These are phyloP conservation scores for Apiospora koreana DNA, from an alignment of 2,329 filamentous ascomycete species.

Conservation along the genomic window DNA sequence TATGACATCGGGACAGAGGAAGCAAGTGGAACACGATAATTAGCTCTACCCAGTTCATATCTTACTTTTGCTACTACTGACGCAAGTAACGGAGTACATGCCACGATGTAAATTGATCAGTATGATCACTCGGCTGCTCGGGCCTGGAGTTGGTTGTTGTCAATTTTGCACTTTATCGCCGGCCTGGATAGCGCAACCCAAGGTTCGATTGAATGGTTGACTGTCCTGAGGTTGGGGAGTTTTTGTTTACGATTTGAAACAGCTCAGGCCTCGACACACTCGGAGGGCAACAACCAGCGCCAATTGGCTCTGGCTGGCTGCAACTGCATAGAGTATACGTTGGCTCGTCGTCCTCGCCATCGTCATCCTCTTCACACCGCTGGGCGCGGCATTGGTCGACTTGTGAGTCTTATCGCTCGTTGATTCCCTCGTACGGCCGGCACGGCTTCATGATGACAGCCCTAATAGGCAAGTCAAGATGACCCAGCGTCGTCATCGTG, in stretches of 20 bases:
- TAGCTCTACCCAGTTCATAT: neutral
- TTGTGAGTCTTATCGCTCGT: neutral
- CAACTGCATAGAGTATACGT: neutral
- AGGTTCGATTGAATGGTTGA: neutral
- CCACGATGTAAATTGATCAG: neutral
- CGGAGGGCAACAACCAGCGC: neutral
- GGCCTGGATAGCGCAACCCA: neutral
- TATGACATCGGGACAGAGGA: neutral
- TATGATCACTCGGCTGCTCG: too few species aligned
- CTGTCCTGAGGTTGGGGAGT: neutral
- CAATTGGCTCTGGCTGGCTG: neutral
- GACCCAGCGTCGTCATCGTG: slow-evolving; percentile 6
- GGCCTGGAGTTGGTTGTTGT: neutral
- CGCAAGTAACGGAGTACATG: too few species aligned
- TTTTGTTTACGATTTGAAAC: slow-evolving; percentile 5
- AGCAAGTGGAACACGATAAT: neutral
- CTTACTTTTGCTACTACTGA: neutral
- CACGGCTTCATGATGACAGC: slow-evolving; percentile 9
- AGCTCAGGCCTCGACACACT: neutral
- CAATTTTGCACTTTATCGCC: neutral
- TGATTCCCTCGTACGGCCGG: too few species aligned
- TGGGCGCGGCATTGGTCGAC: neutral
- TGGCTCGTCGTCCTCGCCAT: neutral
- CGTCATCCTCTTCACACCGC: neutral
- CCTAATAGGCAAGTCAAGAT: slow-evolving; percentile 3